Percentiles rank a stretch among this genome's conserved stretches.
phyloP scores from a whole-genome alignment of 2,329 filamentous ascomycete genomes.

The Fusarium pilosicola region DNA sequence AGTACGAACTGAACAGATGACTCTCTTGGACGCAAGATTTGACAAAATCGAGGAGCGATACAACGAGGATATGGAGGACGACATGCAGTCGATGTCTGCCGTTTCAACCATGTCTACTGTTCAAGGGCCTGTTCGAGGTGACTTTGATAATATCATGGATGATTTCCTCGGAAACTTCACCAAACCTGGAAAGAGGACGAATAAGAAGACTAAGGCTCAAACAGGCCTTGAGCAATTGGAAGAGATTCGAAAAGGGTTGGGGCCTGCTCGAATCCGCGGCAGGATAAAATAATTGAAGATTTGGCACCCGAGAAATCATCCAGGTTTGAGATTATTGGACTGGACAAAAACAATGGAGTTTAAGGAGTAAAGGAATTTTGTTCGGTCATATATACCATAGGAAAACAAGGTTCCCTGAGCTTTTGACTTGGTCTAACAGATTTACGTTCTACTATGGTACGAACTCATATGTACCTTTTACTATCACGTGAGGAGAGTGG shows the following conservation, averaged over 20 bases:
- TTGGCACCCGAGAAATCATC: neutral
- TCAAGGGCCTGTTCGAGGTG: conserved; percentile 73
- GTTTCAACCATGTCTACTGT: conserved; percentile 74
- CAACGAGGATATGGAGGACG: conserved; percentile 60
- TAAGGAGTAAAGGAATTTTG: conserved; percentile 5
- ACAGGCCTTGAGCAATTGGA: conserved; percentile 90
- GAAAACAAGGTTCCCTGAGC: no score
- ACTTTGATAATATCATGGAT: conserved; percentile 92
- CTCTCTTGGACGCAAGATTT: conserved; percentile 87
- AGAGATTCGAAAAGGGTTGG: conserved; percentile 83
- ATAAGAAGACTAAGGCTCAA: conserved; percentile 83
- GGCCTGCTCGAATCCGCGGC: conserved; percentile 72
- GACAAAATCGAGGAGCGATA: conserved; percentile 89
- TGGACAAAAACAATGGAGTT: conserved; percentile 25
- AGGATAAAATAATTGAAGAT: conserved; percentile 31
- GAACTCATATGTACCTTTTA: neutral
- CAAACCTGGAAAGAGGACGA: conserved; percentile 75
- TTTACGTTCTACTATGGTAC: neutral
- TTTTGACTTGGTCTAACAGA: no score
- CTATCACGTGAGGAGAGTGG: conserved; percentile 39
- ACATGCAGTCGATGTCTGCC: conserved; percentile 67
- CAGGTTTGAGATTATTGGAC: neutral
- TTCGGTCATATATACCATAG: no score
- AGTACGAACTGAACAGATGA: conserved; percentile 86
- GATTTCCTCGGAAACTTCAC: conserved; percentile 85